phyloP scores from a whole-genome alignment of 768 basidiomycete genomes.

The Imleria badia region DNA sequence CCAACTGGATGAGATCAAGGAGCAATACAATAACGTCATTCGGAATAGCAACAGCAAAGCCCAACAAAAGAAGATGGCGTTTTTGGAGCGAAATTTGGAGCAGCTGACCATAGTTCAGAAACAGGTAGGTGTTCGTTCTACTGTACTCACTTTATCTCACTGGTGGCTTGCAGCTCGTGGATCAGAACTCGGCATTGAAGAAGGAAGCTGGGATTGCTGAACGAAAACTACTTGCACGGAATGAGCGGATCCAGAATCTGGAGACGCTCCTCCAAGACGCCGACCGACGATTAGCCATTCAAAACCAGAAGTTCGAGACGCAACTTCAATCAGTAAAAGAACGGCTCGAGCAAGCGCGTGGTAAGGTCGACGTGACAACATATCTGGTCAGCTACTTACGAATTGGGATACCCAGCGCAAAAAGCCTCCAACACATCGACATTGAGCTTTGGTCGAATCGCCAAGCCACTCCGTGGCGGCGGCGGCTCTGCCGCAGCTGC shows the following conservation, averaged over 20 bases:
- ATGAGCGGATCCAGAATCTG: slow-evolving; percentile 96
- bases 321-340: slow-evolving; percentile 92
- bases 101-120: slow-evolving; percentile 96
- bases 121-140: slow-evolving; percentile 56
- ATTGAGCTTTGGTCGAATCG: slow-evolving; percentile 90
- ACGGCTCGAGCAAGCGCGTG: slow-evolving; percentile 87
- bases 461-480: slow-evolving; percentile 93
- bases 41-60: slow-evolving; percentile 98
- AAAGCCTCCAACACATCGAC: slow-evolving; percentile 69
- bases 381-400: slow-evolving; percentile 18
- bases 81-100: slow-evolving; percentile 94
- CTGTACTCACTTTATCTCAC: slow-evolving; percentile 2
- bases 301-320: slow-evolving; percentile 94
- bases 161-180: slow-evolving; percentile 71
- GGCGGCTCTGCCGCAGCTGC: slow-evolving; percentile 58
- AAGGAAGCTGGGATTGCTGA: slow-evolving; percentile 97
- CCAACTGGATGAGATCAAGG: slow-evolving; percentile 96
- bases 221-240: slow-evolving; percentile 92
- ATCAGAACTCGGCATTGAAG: slow-evolving; percentile 96
- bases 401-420: slow-evolving; percentile 55
- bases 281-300: slow-evolving; percentile 85
- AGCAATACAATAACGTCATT: slow-evolving; percentile 98
- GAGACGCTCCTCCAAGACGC: slow-evolving; percentile 92
- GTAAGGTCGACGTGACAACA: slow-evolving; percentile 44
- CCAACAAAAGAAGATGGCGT: slow-evolving; percentile 99